Conservation (phyloP, 1,139 yeast species). For the Kurtzmaniella natalensis region DNA sequence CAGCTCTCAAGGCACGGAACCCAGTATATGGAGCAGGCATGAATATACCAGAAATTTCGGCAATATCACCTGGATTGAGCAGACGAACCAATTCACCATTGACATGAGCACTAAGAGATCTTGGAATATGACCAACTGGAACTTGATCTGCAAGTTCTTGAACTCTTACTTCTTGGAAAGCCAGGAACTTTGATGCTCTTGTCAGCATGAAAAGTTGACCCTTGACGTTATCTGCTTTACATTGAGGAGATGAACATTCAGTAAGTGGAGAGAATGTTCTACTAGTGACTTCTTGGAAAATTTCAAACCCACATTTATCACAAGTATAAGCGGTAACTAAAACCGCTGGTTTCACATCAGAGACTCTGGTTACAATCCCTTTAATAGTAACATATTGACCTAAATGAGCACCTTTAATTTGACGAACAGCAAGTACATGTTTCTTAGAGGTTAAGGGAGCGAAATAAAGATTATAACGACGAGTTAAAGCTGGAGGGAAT, state of each 20-base stretch:
- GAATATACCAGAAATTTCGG: slow-evolving; percentile 87
- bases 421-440: slow-evolving; percentile 71
- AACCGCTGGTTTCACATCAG: slow-evolving; percentile 93
- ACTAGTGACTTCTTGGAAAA: slow-evolving; percentile 89
- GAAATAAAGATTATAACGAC: slow-evolving; percentile 85
- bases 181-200: slow-evolving; percentile 89
- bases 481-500: slow-evolving; percentile 82
- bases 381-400: slow-evolving; percentile 88
- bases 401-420: slow-evolving; percentile 75
- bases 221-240: slow-evolving; percentile 72
- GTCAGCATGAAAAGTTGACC: slow-evolving; percentile 93
- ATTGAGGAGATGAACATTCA: slow-evolving; percentile 82
- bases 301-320: slow-evolving; percentile 95
- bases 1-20: slow-evolving; percentile 86
- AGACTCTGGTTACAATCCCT: slow-evolving; percentile 92
- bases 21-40: slow-evolving; percentile 96
- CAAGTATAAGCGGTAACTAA: slow-evolving; percentile 94
- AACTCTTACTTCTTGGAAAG: slow-evolving; percentile 92
- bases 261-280: slow-evolving; percentile 79
- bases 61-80: slow-evolving; percentile 91
- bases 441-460: slow-evolving; percentile 59
- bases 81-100: slow-evolving; percentile 87
- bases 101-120: slow-evolving; percentile 77
- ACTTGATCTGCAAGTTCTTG: slow-evolving; percentile 96
- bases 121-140: slow-evolving; percentile 96